Conservation (phyloP, 805 yeast species). For the Myxozyma melibiosi region DNA sequence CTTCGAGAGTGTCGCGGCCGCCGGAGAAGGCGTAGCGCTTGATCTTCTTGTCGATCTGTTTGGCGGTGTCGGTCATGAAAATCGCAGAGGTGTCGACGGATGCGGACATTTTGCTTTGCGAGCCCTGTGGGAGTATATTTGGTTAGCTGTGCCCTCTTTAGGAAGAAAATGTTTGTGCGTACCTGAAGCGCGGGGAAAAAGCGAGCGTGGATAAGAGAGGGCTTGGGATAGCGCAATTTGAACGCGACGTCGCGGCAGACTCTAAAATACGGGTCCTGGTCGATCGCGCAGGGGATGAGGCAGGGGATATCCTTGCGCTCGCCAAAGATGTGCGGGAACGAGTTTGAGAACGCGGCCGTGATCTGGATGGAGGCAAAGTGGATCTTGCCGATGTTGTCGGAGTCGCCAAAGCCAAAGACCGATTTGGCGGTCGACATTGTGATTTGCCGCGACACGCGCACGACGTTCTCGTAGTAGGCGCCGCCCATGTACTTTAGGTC, state of each 20-base stretch:
- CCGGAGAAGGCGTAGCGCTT: slow-evolving; percentile 97
- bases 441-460: slow-evolving; percentile 87
- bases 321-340: slow-evolving; percentile 91
- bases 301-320: slow-evolving; percentile 89
- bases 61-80: slow-evolving; percentile 92
- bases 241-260: slow-evolving; percentile 97
- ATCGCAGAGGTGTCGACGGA: slow-evolving; percentile 88
- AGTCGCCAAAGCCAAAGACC: slow-evolving; percentile 93
- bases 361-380: slow-evolving; percentile 97
- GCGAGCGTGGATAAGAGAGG: slow-evolving; percentile 87
- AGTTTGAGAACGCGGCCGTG: slow-evolving; percentile 92
- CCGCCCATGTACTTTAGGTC: slow-evolving; percentile 93
- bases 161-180: background rate
- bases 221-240: slow-evolving; percentile 86
- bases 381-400: slow-evolving; percentile 90
- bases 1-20: slow-evolving; percentile 84
- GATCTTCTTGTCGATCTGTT: slow-evolving; percentile 88
- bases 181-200: slow-evolving; percentile 81
- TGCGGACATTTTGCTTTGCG: slow-evolving; percentile 96
- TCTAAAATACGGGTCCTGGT: slow-evolving; percentile 97
- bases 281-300: slow-evolving; percentile 97
- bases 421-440: slow-evolving; percentile 97
- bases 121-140: slow-evolving; percentile 66
- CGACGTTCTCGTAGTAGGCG: slow-evolving; percentile 90
- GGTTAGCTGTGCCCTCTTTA: background rate